Base-by-base conservation (phyloP, 768 basidiomycete genomes). In the Xerocomellus amylosporus region DNA sequence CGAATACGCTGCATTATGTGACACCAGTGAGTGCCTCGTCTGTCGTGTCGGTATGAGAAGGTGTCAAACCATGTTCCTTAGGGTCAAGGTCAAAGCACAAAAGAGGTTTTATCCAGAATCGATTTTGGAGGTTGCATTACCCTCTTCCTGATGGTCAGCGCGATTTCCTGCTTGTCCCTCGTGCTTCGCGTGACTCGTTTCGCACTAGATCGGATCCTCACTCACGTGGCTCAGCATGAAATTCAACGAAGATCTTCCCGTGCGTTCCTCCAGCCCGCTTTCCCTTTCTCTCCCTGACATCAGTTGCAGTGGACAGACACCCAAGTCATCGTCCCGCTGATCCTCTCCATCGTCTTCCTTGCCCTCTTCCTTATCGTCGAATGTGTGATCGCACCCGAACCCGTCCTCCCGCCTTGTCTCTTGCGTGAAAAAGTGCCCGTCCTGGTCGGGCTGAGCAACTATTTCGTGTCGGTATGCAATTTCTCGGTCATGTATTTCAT, bases 401-500 rank as follows among this genome's bases (percentile, higher is more conserved):
- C 90, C 0, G 77, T 92, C 10, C 70, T 92, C 28, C 83, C 89
- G 0, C 84, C 84, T 0, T 77, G 74, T 57, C 74, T 92, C 13
- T 72, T 92, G n/a, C 75, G 74, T 17, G 75, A 85, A 65, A 82
- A 76, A 53, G 83, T 90, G 0, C 87, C 90, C 0, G 74, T 89
- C 5, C 75, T 93, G 1, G 81, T 90, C 17, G 86, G 85, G 3
- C 68, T 76, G 48, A 87, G 83, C 62, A 90, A 88, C 63, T 86
- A 84, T 62, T 77, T 88, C 20, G 88, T 90, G 12, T 79, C 87
- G 5, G 75, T 78, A 2, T 89, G 87, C 67, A 92, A 89, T 64
- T 87, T 91, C 45, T 74, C 84, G 1, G 77, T 90, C 59, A 87
- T 80, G 65, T 92, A 88, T 67, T 90, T 85, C 68, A 80, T 84